Base-by-base conservation (phyloP, 176 grass and related monocot species). In the Ensete ventricosum region DNA sequence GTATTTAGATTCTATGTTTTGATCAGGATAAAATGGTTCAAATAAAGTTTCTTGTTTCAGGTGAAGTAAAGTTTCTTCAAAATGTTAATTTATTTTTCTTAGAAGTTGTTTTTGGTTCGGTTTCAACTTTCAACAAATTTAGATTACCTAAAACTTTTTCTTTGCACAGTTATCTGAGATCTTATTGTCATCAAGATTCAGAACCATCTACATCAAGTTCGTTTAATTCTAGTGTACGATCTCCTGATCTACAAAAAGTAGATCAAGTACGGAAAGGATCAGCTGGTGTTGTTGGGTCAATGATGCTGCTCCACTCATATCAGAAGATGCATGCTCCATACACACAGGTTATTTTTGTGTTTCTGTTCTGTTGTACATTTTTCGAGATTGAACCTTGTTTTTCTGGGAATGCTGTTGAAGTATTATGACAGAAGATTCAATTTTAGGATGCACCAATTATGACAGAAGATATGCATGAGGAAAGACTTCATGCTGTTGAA, bases 381-480 rank as follows among this genome's bases (percentile, higher is more conserved):
- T n/a, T 82, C 52, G 29, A 75, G 21, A 73, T 81, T 73, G 64
- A 74, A 54, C 1, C 52, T 55, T 27, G 53, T 79, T 85, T 54
- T 53, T 6, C 4, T 43, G 26, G 52, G 67, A 75, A 25, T 55
- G 22, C n/a, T 23, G 22, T 23, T 23, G 22, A 23, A 23, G 22
- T 23, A 23, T 23, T 23, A 23, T 23, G 22, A 23, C 22, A 23
- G 22, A 23, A 23, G 22, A 23, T 23, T 93, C 73, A 79, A 74
- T 84, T 82, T 79, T 87, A 98, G 95, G 84, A 90, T 87, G 86
- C 90, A 77, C 90, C 86, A 67, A 79, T 98, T 85, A 91, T 98
- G 95, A 93, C 95, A 29, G 95, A 98, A 91, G 95, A 98, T 84
- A 98, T 98, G 95, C 95, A 98, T 79, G 95, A 98, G 90, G 95